These are phyloP conservation scores for Exophiala sp. DNA, from an alignment of 2,329 filamentous ascomycete genomes.

Conservation along the genomic window DNA sequence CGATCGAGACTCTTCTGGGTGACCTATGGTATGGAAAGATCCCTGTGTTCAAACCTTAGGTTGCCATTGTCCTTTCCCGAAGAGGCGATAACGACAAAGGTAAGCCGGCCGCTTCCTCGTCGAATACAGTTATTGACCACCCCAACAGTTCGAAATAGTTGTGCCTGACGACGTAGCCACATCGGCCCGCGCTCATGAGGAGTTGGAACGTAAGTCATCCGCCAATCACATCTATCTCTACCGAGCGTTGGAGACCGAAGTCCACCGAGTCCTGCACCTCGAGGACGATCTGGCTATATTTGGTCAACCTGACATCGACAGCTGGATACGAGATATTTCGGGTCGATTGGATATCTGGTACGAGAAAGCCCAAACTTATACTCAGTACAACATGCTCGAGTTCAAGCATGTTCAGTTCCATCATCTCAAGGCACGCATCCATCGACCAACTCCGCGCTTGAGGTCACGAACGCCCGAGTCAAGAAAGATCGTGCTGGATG, in stretches of 20 bases:
- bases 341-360: slow-evolving; percentile 15
- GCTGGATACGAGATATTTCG: slow-evolving; percentile 18
- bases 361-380: slow-evolving; percentile 13
- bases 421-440: slow-evolving; percentile 2
- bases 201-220: slow-evolving; percentile 12
- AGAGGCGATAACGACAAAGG: neutral
- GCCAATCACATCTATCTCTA: slow-evolving; percentile 21
- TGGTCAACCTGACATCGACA: neutral
- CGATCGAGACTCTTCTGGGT: slow-evolving; percentile 10
- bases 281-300: slow-evolving; percentile 7
- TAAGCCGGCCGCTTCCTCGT: no score
- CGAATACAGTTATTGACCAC: no score
- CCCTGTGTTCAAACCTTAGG: slow-evolving; percentile 8
- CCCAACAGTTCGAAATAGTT: no score
- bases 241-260: slow-evolving; percentile 19
- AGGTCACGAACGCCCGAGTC: neutral
- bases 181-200: neutral
- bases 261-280: slow-evolving; percentile 19
- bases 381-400: slow-evolving; percentile 20
- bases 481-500: slow-evolving; percentile 1
- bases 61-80: slow-evolving; percentile 4
- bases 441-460: slow-evolving; percentile 6
- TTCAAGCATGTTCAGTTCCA: slow-evolving; percentile 25
- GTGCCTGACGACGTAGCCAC: slow-evolving; percentile 5
- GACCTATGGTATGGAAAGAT: slow-evolving; percentile 12